Percentiles rank a stretch among this genome's conserved stretches.
phyloP scores from a whole-genome alignment of 2,329 filamentous ascomycete genomes.

The Neonectria coccinea region DNA sequence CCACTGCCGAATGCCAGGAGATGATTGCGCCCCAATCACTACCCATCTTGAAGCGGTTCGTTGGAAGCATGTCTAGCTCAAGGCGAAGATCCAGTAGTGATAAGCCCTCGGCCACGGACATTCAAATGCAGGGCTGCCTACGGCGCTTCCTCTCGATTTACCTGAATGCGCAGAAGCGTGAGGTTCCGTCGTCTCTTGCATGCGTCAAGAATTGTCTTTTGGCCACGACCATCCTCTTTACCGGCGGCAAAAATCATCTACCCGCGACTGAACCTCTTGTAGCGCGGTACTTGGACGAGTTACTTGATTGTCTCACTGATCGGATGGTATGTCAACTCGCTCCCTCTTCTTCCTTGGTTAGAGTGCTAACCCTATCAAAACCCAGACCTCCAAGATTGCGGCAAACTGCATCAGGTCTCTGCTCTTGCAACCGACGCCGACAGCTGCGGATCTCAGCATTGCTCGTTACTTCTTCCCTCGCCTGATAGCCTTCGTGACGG shows the following conservation, averaged over 20 bases:
- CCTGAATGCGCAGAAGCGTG: slow-evolving; percentile 79
- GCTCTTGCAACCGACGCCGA: slow-evolving; percentile 73
- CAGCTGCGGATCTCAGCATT: slow-evolving; percentile 77
- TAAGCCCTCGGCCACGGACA: slow-evolving; percentile 64
- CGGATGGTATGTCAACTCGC: slow-evolving; percentile 72
- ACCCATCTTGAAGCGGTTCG: slow-evolving; percentile 91
- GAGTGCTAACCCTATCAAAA: slow-evolving; percentile 35
- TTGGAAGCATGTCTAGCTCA: slow-evolving; percentile 75
- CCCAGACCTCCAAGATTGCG: slow-evolving; percentile 84
- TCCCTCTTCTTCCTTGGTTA: slow-evolving; percentile 2
- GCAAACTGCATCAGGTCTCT: slow-evolving; percentile 90
- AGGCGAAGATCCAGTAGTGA: slow-evolving; percentile 52
- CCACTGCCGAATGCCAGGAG: slow-evolving; percentile 85
- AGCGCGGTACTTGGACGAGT: slow-evolving; percentile 79
- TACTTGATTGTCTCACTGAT: slow-evolving; percentile 85
- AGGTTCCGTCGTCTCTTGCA: slow-evolving; percentile 78
- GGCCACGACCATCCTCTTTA: slow-evolving; percentile 89
- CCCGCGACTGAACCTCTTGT: slow-evolving; percentile 81
- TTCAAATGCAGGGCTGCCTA: slow-evolving; percentile 84
- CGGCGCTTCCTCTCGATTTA: slow-evolving; percentile 86
- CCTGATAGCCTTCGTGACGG: slow-evolving; percentile 79
- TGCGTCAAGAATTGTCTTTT: slow-evolving; percentile 95
- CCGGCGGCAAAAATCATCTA: slow-evolving; percentile 79
- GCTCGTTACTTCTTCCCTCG: slow-evolving; percentile 80
- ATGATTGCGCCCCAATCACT: slow-evolving; percentile 90